Base-by-base conservation (phyloP, 2,329 filamentous ascomycete genomes). In the Trichoderma atroviride region DNA sequence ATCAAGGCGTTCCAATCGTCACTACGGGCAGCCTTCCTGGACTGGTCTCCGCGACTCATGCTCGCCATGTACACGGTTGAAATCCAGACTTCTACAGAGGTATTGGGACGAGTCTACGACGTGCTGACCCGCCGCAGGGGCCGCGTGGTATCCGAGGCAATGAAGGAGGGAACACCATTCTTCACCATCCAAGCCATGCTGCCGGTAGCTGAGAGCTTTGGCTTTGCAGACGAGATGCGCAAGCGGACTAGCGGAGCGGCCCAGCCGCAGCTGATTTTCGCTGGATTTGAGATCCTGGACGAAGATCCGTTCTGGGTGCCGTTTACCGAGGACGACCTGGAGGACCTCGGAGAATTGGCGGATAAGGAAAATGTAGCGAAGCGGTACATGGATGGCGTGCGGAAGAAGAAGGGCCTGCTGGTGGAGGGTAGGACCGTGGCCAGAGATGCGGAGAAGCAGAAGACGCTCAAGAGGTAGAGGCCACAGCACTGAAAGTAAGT, bases 291-390 rank as follows among this genome's bases (percentile, higher is more conserved):
- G 80, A 88, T 97, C 74, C 84, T 98, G 2, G 94, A 98, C 78
- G 91, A 97, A 81, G 96, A 99, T 83, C 96, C 96, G 0, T 97
- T 96, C 83, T 99, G 96, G 96, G 94, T 97, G 58, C 96, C 96
- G 1, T 94, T 93, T 73, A 98, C 95, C 0, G 96, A 98, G 78
- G 96, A 98, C 78, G 93, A 99, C 77, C 81, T 99, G 63, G 96
- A 99, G 84, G 96, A 99, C 83, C 82, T 99, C 71, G 96, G 96
- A 31, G 95, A 98, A 84, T 83, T 95, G 78, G 96, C 93, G 4
- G 96, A 99, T 81, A 88, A 88, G 77, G 96, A 98, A 85, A 98
- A 97, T 81, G 92, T 98, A 62, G 96, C 96, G 29, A 97, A 96
- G 87, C 84, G 92, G 77, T 98, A 98, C 83, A 94, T 99, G 87